Evolutionary conservation across 257 asterid species (phyloP).

Genomic region (Apocynum venetum): DNA sequence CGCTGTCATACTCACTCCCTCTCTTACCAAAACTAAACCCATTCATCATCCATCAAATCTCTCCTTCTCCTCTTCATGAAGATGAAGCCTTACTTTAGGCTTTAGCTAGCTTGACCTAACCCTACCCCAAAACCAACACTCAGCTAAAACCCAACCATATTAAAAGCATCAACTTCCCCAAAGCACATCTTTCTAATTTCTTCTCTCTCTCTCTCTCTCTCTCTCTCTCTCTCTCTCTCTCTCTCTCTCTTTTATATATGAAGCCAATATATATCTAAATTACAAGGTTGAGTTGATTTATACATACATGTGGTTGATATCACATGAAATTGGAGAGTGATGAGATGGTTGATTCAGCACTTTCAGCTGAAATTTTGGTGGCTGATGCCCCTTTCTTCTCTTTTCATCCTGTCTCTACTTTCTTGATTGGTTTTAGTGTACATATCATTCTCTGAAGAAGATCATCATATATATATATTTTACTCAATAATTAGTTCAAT

Average conservation of each 20-base stretch:
- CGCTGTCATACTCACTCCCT: constrained; percentile 23
- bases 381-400: constrained; percentile 2
- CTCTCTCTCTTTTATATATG: background rate
- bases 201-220: constrained; percentile 11
- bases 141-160: constrained; percentile 32
- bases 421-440: too few species aligned
- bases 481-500: background rate
- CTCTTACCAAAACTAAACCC: constrained; percentile 12
- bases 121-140: constrained; percentile 57
- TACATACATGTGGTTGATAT: background rate
- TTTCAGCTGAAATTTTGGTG: constrained; percentile 13
- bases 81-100: background rate
- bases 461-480: background rate
- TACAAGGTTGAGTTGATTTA: background rate
- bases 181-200: constrained; percentile 6
- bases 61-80: background rate
- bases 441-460: background rate
- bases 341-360: constrained; percentile 20
- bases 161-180: constrained; percentile 29
- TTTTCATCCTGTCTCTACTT: too few species aligned
- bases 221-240: constrained; percentile 19
- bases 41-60: constrained; percentile 20
- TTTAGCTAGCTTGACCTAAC: constrained; percentile 28
- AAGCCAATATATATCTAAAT: background rate
- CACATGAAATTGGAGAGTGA: constrained; percentile 6